Percentiles rank a stretch among this genome's conserved stretches.
Conservation (phyloP, 768 basidiomycete genomes). For the Tremella fuciformis region DNA sequence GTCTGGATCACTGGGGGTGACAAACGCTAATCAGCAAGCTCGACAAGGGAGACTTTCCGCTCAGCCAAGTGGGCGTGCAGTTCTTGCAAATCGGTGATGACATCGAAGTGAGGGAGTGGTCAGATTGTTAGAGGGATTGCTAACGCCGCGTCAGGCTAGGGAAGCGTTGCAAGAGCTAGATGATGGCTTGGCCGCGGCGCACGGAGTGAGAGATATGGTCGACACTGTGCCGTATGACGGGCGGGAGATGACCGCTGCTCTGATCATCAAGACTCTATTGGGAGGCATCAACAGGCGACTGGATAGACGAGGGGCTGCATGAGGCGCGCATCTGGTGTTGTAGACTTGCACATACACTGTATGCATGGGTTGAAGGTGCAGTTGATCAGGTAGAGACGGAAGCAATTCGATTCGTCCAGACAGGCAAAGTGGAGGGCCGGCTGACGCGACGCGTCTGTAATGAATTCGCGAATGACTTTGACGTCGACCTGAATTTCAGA, state of each 20-base stretch:
- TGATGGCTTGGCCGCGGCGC: constrained; percentile 56
- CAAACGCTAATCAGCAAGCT: constrained; percentile 40
- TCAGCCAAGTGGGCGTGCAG: constrained; percentile 65
- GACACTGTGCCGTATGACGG: constrained; percentile 63
- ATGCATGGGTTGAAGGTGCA: no score
- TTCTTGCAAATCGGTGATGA: constrained; percentile 67
- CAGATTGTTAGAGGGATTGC: not conserved
- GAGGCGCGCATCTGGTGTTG: not conserved
- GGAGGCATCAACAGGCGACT: constrained; percentile 60
- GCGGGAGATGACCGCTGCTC: constrained; percentile 54
- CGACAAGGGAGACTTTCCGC: constrained; percentile 58
- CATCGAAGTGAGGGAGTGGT: constrained; percentile 25
- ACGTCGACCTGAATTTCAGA: no score
- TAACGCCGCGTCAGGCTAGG: constrained; percentile 42
- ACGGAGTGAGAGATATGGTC: constrained; percentile 63
- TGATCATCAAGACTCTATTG: constrained; percentile 63
- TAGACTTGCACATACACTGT: no score
- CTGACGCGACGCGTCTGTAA: no score
- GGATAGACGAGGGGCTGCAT: constrained; percentile 1
- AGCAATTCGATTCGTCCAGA: no score
- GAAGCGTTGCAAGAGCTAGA: constrained; percentile 60
- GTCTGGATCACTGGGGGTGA: constrained; percentile 15
- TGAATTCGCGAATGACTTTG: no score
- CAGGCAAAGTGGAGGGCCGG: no score
- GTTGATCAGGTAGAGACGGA: no score